Evolutionary conservation across 1,139 yeast species (phyloP).

Genomic region (Sugiyamaella paludigena): DNA sequence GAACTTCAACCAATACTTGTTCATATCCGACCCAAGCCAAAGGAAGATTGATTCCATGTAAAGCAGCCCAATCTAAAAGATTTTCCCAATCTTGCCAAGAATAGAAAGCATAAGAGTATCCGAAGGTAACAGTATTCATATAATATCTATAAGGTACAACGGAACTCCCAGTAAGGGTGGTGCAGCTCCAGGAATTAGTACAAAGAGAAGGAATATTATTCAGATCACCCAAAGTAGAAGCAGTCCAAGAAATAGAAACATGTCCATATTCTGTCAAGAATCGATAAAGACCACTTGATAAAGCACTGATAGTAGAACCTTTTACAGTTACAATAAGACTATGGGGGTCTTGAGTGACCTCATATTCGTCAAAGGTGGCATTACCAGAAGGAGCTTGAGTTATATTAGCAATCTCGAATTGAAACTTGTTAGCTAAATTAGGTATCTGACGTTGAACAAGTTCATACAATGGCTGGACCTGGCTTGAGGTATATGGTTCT

Average conservation of each 20-base stretch:
- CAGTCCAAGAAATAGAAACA: conserved; percentile 21
- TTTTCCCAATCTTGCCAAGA: conserved; percentile 22
- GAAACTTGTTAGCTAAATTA: neutral
- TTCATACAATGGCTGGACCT: conserved; percentile 6
- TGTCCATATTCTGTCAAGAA: conserved; percentile 19
- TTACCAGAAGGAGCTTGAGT: neutral
- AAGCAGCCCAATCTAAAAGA: conserved; percentile 22
- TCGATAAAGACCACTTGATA: conserved; percentile 19
- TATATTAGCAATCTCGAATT: neutral
- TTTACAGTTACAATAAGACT: conserved; percentile 9
- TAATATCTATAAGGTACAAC: conserved; percentile 21
- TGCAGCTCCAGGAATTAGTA: conserved; percentile 3
- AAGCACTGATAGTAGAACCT: conserved; percentile 20
- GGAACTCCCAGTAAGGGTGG: conserved; percentile 13
- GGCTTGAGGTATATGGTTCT: too few species aligned
- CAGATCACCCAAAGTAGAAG: conserved; percentile 15
- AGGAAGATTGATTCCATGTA: conserved; percentile 20
- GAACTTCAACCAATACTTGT: conserved; percentile 20
- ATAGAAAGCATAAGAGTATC: conserved; percentile 23
- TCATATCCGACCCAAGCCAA: conserved; percentile 25
- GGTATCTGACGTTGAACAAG: conserved; percentile 3
- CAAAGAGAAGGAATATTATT: conserved; percentile 17
- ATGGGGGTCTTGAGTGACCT: conserved; percentile 9
- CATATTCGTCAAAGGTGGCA: conserved; percentile 5
- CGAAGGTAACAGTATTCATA: conserved; percentile 24